Conservation (phyloP, 768 basidiomycete species). For the Lactifluus piperatus region DNA sequence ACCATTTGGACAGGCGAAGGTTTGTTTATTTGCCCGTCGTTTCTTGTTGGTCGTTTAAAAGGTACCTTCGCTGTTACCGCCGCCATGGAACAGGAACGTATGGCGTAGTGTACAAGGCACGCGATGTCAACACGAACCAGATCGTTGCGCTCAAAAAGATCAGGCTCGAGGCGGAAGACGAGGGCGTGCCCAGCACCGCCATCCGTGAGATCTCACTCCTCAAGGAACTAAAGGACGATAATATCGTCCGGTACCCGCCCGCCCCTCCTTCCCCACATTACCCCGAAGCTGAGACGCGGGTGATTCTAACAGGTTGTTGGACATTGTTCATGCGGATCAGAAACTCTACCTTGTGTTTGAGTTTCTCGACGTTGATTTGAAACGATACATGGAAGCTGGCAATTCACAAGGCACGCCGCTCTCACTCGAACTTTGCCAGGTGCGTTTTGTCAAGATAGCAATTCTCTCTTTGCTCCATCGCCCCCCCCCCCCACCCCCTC, state of each 20-base stretch:
- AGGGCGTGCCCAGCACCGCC: conserved; percentile 96
- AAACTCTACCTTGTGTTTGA: conserved; percentile 98
- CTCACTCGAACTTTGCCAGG: conserved; percentile 69
- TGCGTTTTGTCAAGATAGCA: conserved; percentile 36
- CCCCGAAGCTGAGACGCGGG: not conserved
- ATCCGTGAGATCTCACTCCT: conserved; percentile 96
- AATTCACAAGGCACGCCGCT: conserved; percentile 67
- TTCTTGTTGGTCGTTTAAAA: not conserved
- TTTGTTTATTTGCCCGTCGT: conserved; percentile 17
- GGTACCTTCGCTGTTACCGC: not conserved
- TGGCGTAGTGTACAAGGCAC: conserved; percentile 97
- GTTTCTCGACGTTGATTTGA: conserved; percentile 94
- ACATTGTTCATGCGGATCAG: conserved; percentile 95
- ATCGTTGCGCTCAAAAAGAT: conserved; percentile 99
- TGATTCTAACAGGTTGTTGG: conserved; percentile 55
- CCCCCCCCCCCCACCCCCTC: not conserved
- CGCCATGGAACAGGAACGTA: conserved; percentile 66
- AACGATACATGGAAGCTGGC: conserved; percentile 90
- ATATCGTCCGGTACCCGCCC: conserved; percentile 75
- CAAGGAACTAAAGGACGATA: conserved; percentile 94
- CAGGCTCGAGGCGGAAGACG: conserved; percentile 94
- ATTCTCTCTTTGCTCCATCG: not conserved
- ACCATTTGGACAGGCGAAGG: conserved; percentile 39
- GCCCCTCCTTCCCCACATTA: too few species aligned
- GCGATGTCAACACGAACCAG: conserved; percentile 65